Evolutionary conservation across 208 protist species (phyloP).

Genomic region (Tetramitus jugosus): DNA sequence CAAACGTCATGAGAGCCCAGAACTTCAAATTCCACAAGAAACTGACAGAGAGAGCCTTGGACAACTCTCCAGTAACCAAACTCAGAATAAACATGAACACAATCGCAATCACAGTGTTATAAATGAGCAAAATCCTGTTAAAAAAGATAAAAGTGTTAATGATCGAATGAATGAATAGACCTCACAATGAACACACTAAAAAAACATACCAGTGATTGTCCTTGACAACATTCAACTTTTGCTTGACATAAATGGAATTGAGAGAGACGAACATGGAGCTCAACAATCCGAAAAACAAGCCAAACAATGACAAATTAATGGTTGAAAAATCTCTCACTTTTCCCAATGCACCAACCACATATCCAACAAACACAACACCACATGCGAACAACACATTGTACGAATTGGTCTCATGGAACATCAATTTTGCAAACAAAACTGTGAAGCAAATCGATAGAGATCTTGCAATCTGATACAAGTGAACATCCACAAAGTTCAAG

Average conservation of each 20-base stretch:
- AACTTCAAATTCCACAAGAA: too few species aligned
- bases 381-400: constrained; percentile 30
- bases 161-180: too few species aligned
- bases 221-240: background rate
- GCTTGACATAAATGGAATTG: background rate
- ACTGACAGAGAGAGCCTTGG: too few species aligned
- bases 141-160: too few species aligned
- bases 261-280: background rate
- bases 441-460: constrained; percentile 55
- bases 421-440: constrained; percentile 46
- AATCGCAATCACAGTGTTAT: too few species aligned
- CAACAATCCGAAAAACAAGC: constrained; percentile 15
- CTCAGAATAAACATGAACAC: too few species aligned
- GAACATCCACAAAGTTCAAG: constrained; percentile 55
- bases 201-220: constrained; percentile 1
- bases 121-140: too few species aligned
- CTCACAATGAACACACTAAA: too few species aligned
- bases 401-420: constrained; percentile 41
- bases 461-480: constrained; percentile 55
- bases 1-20: too few species aligned
- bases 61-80: too few species aligned
- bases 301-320: constrained; percentile 20
- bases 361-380: constrained; percentile 48
- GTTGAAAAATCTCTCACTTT: constrained; percentile 28
- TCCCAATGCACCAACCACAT: constrained; percentile 41